Conservation (phyloP, 768 basidiomycete species). For the Stropharia rugosoannulata region DNA sequence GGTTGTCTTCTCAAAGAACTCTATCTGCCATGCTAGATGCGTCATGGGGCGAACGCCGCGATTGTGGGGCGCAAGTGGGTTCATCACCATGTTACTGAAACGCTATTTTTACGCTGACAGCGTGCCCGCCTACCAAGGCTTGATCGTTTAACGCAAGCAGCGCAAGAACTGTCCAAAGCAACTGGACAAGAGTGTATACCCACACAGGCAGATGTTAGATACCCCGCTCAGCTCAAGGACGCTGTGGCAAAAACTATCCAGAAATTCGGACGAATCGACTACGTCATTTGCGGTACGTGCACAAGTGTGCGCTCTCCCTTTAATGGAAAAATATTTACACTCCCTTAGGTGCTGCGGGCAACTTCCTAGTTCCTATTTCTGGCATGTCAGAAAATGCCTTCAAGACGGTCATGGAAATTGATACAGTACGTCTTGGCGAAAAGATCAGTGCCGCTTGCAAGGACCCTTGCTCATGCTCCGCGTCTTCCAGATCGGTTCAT, state of each 20-base stretch:
- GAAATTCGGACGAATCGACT: conserved; percentile 86
- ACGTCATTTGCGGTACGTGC: conserved; percentile 84
- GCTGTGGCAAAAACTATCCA: conserved; percentile 78
- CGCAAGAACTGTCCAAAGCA: conserved; percentile 63
- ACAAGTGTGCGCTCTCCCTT: neutral
- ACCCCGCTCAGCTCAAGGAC: conserved; percentile 65
- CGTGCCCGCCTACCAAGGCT: conserved; percentile 40
- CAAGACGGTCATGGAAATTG: conserved; percentile 90
- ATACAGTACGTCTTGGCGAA: conserved; percentile 56
- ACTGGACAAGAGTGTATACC: conserved; percentile 77
- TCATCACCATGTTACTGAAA: neutral
- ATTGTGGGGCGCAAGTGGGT: conserved; percentile 89
- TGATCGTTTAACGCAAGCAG: conserved; percentile 67
- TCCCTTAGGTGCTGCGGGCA: conserved; percentile 83
- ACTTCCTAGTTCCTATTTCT: conserved; percentile 88
- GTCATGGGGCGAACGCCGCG: conserved; percentile 74
- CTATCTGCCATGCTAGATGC: conserved; percentile 52
- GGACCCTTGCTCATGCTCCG: neutral
- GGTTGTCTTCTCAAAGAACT: conserved; percentile 2
- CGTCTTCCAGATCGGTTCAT: conserved; percentile 73
- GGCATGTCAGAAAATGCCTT: conserved; percentile 88
- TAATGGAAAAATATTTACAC: neutral
- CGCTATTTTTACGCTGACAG: conserved; percentile 2
- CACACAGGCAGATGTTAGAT: conserved; percentile 79
- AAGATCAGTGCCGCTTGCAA: neutral